Evolutionary conservation across 257 asterid genomes (phyloP).

Genomic region (Petunia axillaris): DNA sequence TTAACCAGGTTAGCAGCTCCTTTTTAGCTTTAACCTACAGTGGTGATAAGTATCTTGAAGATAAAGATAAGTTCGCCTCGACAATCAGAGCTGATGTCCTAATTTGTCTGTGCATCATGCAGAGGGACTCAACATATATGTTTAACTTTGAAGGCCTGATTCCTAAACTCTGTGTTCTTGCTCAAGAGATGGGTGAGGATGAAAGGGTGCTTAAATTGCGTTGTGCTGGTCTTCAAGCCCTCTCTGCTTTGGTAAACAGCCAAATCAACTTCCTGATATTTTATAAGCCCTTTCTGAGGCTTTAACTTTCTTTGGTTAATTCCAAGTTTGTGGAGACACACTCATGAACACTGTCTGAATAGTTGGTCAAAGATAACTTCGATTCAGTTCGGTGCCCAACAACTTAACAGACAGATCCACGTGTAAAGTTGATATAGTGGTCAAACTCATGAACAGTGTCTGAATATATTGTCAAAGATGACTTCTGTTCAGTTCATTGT

Average conservation of each 20-base stretch:
- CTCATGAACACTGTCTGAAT: neutral
- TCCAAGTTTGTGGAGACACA: neutral
- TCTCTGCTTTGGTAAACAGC: conserved; percentile 63
- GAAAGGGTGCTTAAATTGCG: conserved; percentile 52
- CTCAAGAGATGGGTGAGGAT: conserved; percentile 74
- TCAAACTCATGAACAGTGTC: neutral
- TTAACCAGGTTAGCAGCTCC: conserved; percentile 58
- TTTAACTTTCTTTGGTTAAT: neutral
- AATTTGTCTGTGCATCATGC: conserved; percentile 29
- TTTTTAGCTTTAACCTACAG: conserved; percentile 6
- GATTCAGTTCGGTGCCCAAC: neutral
- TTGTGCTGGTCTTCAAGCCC: conserved; percentile 74
- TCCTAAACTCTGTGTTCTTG: conserved; percentile 67
- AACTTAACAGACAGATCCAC: neutral
- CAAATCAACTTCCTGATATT: neutral
- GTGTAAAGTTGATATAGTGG: neutral
- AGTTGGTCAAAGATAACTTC: neutral
- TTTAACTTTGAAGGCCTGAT: conserved; percentile 72
- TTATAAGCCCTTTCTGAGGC: conserved; percentile 10
- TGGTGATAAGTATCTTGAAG: conserved; percentile 19
- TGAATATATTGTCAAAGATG: neutral
- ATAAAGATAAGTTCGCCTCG: neutral
- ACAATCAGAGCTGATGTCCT: neutral
- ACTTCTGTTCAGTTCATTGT: neutral
- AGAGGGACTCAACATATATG: conserved; percentile 73